phyloP scores from a whole-genome alignment of 2,329 filamentous ascomycete species.

The Colletotrichum filicis region DNA sequence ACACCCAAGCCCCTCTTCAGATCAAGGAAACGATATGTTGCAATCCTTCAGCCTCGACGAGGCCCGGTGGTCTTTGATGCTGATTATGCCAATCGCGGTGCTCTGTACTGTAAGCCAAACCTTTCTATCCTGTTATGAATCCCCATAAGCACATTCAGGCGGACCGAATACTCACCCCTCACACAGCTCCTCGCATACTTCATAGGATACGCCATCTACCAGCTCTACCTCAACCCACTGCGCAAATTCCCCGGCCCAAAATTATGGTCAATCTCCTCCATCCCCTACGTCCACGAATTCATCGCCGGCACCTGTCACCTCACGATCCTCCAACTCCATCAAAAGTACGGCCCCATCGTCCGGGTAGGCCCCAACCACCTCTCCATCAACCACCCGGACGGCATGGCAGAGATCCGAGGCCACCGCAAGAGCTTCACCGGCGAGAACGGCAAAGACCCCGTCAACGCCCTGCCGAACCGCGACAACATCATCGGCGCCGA shows the following conservation, averaged over 20 bases:
- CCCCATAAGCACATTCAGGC: no score
- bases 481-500: slow-evolving; percentile 35
- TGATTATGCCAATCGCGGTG: no score
- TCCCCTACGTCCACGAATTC: neutral
- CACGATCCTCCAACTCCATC: slow-evolving; percentile 45
- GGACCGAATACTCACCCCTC: no score
- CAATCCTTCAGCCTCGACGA: no score
- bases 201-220: neutral
- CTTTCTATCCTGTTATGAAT: no score
- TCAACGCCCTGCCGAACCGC: neutral
- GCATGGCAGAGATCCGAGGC: slow-evolving; percentile 52
- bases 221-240: neutral
- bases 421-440: slow-evolving; percentile 30
- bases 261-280: neutral
- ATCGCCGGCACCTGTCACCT: slow-evolving; percentile 39
- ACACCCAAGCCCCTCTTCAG: no score
- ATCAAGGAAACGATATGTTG: no score
- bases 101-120: no score
- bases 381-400: slow-evolving; percentile 49
- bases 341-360: slow-evolving; percentile 55
- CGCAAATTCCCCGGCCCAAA: neutral
- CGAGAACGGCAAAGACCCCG: slow-evolving; percentile 26
- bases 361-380: slow-evolving; percentile 58
- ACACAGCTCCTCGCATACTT: no score
- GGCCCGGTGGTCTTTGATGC: no score